Evolutionary conservation across 495 filamentous ascomycete species (phyloP).

Genomic region (Cudoniella acicularis): DNA sequence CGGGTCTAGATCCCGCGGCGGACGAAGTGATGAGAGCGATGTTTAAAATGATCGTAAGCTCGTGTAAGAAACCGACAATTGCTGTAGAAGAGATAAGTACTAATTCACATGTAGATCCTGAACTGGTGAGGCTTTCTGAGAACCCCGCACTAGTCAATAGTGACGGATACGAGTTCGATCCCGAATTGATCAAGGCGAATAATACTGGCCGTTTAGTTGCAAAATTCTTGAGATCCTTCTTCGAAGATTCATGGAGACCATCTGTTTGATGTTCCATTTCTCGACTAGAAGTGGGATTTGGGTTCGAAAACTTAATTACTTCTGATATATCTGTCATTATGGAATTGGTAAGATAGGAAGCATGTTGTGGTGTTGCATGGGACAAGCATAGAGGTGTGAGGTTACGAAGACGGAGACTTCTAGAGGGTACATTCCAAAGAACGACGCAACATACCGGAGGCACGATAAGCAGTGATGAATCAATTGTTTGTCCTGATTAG

Average conservation of each 20-base stretch:
- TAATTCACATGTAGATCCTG: conserved; percentile 31
- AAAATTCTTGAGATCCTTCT: conserved; percentile 47
- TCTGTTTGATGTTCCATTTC: background rate
- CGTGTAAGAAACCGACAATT: conserved; percentile 31
- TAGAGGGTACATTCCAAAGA: no score
- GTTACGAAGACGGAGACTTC: no score
- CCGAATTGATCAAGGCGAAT: conserved; percentile 40
- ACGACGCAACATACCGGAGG: no score
- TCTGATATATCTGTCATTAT: no score
- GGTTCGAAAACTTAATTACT: no score
- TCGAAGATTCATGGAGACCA: background rate
- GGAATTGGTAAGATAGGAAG: no score
- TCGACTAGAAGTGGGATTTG: no score
- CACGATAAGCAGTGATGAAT: background rate
- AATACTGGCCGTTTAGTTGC: conserved; percentile 45
- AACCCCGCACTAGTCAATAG: conserved; percentile 41
- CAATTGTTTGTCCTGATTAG: conserved; percentile 55
- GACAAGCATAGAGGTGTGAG: no score
- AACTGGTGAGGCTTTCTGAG: conserved; percentile 42
- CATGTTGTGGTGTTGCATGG: no score
- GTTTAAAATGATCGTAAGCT: conserved; percentile 33
- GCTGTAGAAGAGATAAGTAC: background rate
- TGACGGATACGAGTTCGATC: conserved; percentile 37
- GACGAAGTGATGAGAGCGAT: conserved; percentile 31
- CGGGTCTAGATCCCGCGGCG: conserved; percentile 25